Evolutionary conservation across 139 green algal genomes (phyloP), one percentile per base, ranked within the genome.

Genomic region (Chlorella vulgaris): DNA sequence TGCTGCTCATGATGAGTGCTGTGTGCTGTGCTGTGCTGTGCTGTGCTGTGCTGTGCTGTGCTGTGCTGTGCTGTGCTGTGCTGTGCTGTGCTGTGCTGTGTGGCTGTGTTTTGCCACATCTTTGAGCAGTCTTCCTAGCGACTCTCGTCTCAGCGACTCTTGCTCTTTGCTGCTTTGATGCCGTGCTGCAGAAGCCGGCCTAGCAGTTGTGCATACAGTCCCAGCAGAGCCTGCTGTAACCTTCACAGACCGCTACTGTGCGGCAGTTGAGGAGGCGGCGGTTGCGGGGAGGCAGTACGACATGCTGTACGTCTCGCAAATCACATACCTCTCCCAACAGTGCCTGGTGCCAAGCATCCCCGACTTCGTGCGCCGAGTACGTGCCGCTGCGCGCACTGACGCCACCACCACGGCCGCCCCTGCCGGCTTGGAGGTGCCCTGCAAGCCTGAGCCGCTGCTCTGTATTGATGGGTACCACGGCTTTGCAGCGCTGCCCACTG

Each of bases 391-490:
- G 0, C 36, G 4, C 24, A 15, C 6, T 38, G 4, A 28, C 24
- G 8, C 3, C 6, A 40, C 21, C 33, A 38, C 1, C 1, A 36
- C 55, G 43, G 74, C 35, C 24, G 40, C 26, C 4, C 2, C 71
- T 53, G 51, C 29, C 53, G 29, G 51, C n/a, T 6, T n/a, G 43
- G 0, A 22, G 2, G 24, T n/a, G 24, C 7, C 4, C 42, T 0
- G 3, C 10, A 1, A 2, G 8, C 50, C 35, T 15, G 51, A 33
- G 31, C 80, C 69, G 4, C 50, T 85, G 8, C 7, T 81, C 22
- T 66, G 83, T 8, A 69, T 86, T 8, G 81, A 86, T 60, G 81
- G 61, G 31, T 86, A 82, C 69, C 81, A 86, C 33, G 31, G 40
- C 28, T 86, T 82, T 43, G 43, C 21, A 0, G 81, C 81, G 24